Percentiles rank a stretch among this genome's conserved stretches.
Conservation (phyloP, 805 yeast species). For the Lachancea sp. region DNA sequence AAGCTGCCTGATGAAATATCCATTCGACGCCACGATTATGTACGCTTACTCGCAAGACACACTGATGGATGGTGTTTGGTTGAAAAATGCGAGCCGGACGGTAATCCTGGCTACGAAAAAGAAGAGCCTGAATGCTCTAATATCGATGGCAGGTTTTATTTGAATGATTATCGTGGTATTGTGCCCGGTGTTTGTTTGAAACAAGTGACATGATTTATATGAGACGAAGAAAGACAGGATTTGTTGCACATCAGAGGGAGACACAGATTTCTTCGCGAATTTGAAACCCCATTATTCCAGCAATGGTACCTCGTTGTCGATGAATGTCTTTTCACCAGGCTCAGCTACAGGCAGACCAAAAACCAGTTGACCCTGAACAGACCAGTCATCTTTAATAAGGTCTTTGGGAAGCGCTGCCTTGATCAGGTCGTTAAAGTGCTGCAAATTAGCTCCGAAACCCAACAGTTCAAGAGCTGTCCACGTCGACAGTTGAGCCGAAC, state of each 20-base stretch:
- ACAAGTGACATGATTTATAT: background rate
- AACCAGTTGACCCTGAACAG: conserved; percentile 43
- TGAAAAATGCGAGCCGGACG: conserved; percentile 30
- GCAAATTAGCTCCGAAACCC: conserved; percentile 46
- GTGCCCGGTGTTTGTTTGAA: conserved; percentile 35
- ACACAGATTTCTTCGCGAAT: background rate
- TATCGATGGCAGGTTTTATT: conserved; percentile 20
- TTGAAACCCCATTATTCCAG: conserved; percentile 11
- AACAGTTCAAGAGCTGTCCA: conserved; percentile 44
- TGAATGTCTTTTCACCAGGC: conserved; percentile 37
- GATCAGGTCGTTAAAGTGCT: conserved; percentile 45
- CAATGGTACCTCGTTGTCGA: conserved; percentile 39
- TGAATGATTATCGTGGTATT: conserved; percentile 37
- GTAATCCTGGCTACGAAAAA: conserved; percentile 11
- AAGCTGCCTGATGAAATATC: conserved; percentile 35
- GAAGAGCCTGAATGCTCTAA: conserved; percentile 2
- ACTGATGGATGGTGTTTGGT: conserved; percentile 42
- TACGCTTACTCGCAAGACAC: conserved; percentile 35
- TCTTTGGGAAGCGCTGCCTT: conserved; percentile 36
- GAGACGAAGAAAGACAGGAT: too few relatives aligned
- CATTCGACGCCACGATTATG: conserved; percentile 29
- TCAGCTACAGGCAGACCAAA: conserved; percentile 41
- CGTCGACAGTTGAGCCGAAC: conserved; percentile 44
- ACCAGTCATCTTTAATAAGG: conserved; percentile 39
- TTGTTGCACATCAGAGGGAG: background rate